Base-by-base conservation (phyloP, 768 basidiomycete genomes). In the Mycena albidolilacea region DNA sequence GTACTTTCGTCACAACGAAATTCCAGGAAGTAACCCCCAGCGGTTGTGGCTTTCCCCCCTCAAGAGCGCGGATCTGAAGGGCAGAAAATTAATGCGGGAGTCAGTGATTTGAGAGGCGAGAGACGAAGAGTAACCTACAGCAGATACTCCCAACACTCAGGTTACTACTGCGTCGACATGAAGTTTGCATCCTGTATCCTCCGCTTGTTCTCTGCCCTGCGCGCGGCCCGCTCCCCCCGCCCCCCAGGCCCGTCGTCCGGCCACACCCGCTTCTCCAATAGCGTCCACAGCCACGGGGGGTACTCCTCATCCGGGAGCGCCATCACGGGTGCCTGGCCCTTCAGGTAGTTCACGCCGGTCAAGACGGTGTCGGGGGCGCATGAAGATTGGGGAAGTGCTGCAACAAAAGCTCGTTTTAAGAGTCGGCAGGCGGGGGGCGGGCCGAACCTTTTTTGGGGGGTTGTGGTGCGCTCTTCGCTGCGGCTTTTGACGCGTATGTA, bases 231-330 rank as follows among this genome's bases (percentile, higher is more conserved):
- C 73, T 89, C 88, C n/a, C 85, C 90, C 80, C 88, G 88, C 23
- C 94, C 92, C 21, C 93, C 94, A 1, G 91, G 93, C 1, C 92
- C 92, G 72, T 95, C 93, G 67, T 94, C 92, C 19, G 87, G 87
- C 67, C 87, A 84, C 52, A 86, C 86, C 77, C 88, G 89, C 6
- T 91, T 88, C 71, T 90, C 81, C 21, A 95, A 82, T 48, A 96
- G 78, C 15, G 87, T 91, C 97, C 97, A 98, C 50, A 98, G 81
- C 97, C 97, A 98, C 8, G 89, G 80, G 4, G 97, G 97, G 80
- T 98, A 97, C 76, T 92, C 90, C 55, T 94, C 92, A 81, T 98
- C 97, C 0, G 93, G 85, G 12, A 87, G 82, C 1, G 97, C 94
- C 30, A 95, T 80, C 0, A 97, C 90, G 7, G 94, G 91, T 0